Evolutionary conservation across 2,329 filamentous ascomycete species (phyloP), one percentile per base, ranked within the genome.

Genomic region (Fusarium subglutinans): DNA sequence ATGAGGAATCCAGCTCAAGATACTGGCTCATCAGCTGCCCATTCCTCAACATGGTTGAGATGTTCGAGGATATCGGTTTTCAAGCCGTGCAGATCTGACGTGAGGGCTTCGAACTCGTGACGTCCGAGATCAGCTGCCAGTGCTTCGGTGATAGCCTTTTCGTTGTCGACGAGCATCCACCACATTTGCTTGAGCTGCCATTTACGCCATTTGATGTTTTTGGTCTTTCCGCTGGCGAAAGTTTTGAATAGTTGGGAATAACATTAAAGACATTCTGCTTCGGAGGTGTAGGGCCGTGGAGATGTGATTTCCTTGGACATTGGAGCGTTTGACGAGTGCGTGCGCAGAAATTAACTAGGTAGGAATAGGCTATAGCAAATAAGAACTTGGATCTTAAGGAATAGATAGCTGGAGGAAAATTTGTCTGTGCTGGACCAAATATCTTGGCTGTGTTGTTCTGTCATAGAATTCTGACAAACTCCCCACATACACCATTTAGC

Each of bases 151-250:
- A 85, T 79, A 33, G 73, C 70, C 13, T 79, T 66, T 54, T 82
- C 76, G 61, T 84, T 84, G 62, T 85, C 83, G 40, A 82, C 79
- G 24, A 85, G 51, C 76, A 85, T 78, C 82, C 82, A 83, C 80
- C 80, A 86, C 4, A 82, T 57, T 71, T 84, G 81, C 63, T 83
- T 83, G 11, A 85, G 78, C 72, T 85, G 84, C 76, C 79, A 81
- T 65, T 82, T 82, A n/a, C 83, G 78, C 82, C 82, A 85, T 59
- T 77, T 76, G 8, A 84, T 70, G 10, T 74, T 69, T 41, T 84
- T 83, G 30, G 83, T 85, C 26, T 73, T 78, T 24, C 73, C 61
- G 2, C 70, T 57, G 8, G 67, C 26, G 26, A 72, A 72, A 0
- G 51, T 63, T 11, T 18, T 30, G 53, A n/a, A 28, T 11, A 37